Conservation (phyloP, 2,329 filamentous ascomycete genomes). For the Talaromyces marneffei region DNA sequence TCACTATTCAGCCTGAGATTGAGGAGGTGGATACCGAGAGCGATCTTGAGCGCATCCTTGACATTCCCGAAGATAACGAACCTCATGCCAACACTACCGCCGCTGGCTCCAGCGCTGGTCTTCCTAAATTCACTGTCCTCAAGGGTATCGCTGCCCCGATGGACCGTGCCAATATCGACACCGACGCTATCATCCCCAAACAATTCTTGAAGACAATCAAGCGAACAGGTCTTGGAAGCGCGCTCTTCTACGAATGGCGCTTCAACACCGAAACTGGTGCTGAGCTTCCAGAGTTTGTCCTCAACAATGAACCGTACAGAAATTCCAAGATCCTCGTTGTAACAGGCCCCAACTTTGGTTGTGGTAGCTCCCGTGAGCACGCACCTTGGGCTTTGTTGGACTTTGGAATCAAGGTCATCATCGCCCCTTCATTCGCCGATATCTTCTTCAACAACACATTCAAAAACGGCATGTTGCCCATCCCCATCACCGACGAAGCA, state of each 20-base stretch:
- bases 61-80: slow-evolving; percentile 57
- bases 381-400: slow-evolving; percentile 95
- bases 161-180: slow-evolving; percentile 87
- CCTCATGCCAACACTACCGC: slow-evolving; percentile 58
- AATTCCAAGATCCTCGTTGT: slow-evolving; percentile 82
- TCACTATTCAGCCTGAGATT: slow-evolving; percentile 56
- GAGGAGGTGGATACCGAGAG: slow-evolving; percentile 56
- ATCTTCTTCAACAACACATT: slow-evolving; percentile 99
- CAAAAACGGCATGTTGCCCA: slow-evolving; percentile 98
- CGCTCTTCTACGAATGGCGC: slow-evolving; percentile 80
- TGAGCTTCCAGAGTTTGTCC: slow-evolving; percentile 74
- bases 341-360: slow-evolving; percentile 91
- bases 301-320: slow-evolving; percentile 86
- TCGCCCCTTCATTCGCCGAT: slow-evolving; percentile 80
- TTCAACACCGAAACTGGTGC: slow-evolving; percentile 63
- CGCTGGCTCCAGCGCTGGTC: slow-evolving; percentile 52
- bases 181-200: slow-evolving; percentile 98
- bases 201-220: slow-evolving; percentile 99
- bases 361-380: slow-evolving; percentile 86
- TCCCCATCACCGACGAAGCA: slow-evolving; percentile 63
- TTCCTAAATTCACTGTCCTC: slow-evolving; percentile 76
- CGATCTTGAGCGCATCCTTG: slow-evolving; percentile 59
- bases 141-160: slow-evolving; percentile 85
- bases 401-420: slow-evolving; percentile 91
- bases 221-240: slow-evolving; percentile 82